A percentile compares a stretch with the other conserved stretches of the same genome.
Conservation (phyloP, 2,329 filamentous ascomycete species). For the Fusarium nurragi region DNA sequence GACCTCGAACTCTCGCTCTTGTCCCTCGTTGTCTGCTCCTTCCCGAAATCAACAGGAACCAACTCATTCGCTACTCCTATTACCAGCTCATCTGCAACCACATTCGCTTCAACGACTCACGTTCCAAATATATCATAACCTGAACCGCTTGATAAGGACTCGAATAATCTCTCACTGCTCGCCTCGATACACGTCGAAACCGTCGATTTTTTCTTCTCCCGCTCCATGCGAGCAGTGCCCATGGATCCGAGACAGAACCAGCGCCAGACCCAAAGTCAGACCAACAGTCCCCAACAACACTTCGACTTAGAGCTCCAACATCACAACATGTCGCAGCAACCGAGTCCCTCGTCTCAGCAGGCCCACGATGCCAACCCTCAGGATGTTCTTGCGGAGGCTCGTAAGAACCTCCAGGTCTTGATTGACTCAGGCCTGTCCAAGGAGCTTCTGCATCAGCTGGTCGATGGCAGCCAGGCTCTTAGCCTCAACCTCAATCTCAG, state of each 20-base stretch:
- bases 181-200: constrained; percentile 26
- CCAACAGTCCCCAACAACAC: constrained; percentile 43
- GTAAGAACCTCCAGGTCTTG: constrained; percentile 57
- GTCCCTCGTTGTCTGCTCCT: constrained; percentile 32
- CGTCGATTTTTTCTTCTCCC: constrained; percentile 45
- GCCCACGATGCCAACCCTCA: constrained; percentile 51
- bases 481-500: constrained; percentile 40
- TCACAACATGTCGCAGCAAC: constrained; percentile 40
- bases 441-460: constrained; percentile 55
- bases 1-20: constrained; percentile 36
- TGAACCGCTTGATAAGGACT: background rate
- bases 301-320: constrained; percentile 36
- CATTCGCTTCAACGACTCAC: constrained; percentile 33
- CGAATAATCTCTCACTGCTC: constrained; percentile 4
- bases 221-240: constrained; percentile 38
- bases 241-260: constrained; percentile 48
- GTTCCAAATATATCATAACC: background rate
- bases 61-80: constrained; percentile 23
- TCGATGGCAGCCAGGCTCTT: constrained; percentile 51
- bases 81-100: constrained; percentile 31
- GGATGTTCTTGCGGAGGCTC: constrained; percentile 56
- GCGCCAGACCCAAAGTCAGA: constrained; percentile 28
- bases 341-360: constrained; percentile 42
- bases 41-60: constrained; percentile 13
- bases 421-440: constrained; percentile 58